These are phyloP conservation scores for Biscogniauxia sp. DNA, from an alignment of 2,329 filamentous ascomycete genomes.

Conservation along the genomic window DNA sequence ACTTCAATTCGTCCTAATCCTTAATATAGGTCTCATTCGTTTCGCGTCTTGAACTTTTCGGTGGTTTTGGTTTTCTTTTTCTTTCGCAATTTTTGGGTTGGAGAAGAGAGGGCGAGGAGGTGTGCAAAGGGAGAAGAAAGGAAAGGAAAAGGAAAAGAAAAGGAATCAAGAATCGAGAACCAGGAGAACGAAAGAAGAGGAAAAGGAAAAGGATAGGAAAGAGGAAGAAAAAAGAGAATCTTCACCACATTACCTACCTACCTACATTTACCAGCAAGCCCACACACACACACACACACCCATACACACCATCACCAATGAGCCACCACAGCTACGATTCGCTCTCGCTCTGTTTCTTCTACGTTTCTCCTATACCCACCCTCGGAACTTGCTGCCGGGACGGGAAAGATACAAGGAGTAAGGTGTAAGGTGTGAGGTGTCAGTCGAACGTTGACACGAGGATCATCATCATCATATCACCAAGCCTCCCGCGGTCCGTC, in stretches of 20 bases:
- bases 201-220: not conserved
- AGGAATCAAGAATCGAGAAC: no score
- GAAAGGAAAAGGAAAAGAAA: not conserved
- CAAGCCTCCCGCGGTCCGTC: not conserved
- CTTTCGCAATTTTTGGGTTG: not conserved
- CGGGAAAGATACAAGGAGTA: not conserved
- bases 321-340: not conserved
- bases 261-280: no score
- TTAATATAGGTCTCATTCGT: not conserved
- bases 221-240: not conserved
- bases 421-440: not conserved
- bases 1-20: constrained; percentile 1
- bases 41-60: not conserved
- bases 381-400: not conserved
- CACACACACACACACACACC: no score
- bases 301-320: not conserved
- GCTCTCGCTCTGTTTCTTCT: not conserved
- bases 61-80: not conserved
- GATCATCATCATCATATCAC: not conserved
- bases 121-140: not conserved
- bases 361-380: not conserved
- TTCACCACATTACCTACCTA: no score
- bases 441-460: not conserved
- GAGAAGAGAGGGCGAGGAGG: not conserved
- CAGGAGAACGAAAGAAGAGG: not conserved